Percentiles rank a stretch among this genome's conserved stretches.
Conservation (phyloP, 1,284 basidiomycete species). For the Puccinia novopanici region DNA sequence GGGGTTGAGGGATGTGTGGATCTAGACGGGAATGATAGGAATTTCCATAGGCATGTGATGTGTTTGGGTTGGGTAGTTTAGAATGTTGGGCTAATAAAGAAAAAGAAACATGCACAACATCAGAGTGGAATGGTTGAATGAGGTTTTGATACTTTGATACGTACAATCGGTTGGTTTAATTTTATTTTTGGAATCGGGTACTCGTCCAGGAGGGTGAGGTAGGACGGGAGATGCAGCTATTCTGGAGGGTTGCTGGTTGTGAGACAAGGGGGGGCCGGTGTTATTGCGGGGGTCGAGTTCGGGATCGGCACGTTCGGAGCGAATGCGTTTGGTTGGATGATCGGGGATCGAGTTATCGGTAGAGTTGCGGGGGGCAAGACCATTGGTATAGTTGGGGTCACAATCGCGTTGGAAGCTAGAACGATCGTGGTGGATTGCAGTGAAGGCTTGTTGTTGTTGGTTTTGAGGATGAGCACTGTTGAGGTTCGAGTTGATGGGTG, state of each 20-base stretch:
- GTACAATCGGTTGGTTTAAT: conserved; percentile 38
- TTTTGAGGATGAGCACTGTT: neutral
- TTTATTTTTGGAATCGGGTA: conserved; percentile 41
- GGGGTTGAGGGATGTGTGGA: neutral
- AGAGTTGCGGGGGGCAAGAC: neutral
- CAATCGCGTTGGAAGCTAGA: conserved; percentile 1
- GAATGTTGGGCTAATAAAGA: conserved; percentile 29
- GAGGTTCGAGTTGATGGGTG: neutral
- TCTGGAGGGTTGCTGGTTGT: neutral
- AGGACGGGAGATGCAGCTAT: conserved; percentile 32
- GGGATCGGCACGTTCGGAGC: conserved; percentile 9
- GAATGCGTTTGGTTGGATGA: conserved; percentile 42
- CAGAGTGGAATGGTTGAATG: no score
- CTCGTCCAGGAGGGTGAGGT: conserved; percentile 29
- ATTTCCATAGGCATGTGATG: conserved; percentile 42
- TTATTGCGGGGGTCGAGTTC: conserved; percentile 34
- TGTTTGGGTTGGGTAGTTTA: conserved; percentile 13
- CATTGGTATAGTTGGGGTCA: conserved; percentile 3
- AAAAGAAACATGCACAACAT: neutral
- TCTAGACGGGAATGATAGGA: conserved; percentile 40
- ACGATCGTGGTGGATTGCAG: neutral
- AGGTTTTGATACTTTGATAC: neutral
- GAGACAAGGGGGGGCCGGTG: neutral
- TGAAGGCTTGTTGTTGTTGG: neutral
- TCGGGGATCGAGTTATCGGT: conserved; percentile 11